phyloP scores from a whole-genome alignment of 345 rosid species.

The Salix brachista region DNA sequence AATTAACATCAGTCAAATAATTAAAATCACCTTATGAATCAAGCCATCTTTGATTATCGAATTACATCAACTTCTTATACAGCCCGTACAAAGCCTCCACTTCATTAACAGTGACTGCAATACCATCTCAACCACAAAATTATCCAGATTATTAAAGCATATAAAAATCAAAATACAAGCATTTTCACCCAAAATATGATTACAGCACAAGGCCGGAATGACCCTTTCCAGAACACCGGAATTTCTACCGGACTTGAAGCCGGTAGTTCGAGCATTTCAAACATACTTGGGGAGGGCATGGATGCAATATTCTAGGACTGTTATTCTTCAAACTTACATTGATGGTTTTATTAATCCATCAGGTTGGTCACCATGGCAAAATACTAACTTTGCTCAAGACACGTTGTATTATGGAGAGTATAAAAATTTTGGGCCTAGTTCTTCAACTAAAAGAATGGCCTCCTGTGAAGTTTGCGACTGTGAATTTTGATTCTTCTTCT shows the following conservation, averaged over 20 bases:
- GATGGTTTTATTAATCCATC: conserved; percentile 45
- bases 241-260: conserved; percentile 53
- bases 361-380: conserved; percentile 54
- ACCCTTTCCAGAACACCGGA: conserved; percentile 69
- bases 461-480: no score
- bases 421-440: conserved; percentile 43
- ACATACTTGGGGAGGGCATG: conserved; percentile 78
- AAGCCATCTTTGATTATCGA: conserved; percentile 65
- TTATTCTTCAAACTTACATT: conserved; percentile 44
- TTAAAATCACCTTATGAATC: conserved; percentile 60
- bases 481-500: no score
- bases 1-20: not conserved
- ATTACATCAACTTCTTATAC: conserved; percentile 60
- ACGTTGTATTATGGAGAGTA: conserved; percentile 46
- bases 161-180: not conserved
- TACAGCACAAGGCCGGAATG: conserved; percentile 72
- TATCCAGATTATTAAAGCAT: not conserved
- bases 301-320: conserved; percentile 64
- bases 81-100: conserved; percentile 71
- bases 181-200: conserved; percentile 32
- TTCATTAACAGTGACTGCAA: conserved; percentile 64
- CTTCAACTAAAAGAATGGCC: conserved; percentile 24
- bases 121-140: not conserved
- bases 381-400: conserved; percentile 25
- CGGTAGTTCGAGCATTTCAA: conserved; percentile 34